Percentiles rank a stretch among this genome's conserved stretches.
Evolutionary conservation across 768 basidiomycete genomes (phyloP).

Genomic region (Psilocybe tampanensis): DNA sequence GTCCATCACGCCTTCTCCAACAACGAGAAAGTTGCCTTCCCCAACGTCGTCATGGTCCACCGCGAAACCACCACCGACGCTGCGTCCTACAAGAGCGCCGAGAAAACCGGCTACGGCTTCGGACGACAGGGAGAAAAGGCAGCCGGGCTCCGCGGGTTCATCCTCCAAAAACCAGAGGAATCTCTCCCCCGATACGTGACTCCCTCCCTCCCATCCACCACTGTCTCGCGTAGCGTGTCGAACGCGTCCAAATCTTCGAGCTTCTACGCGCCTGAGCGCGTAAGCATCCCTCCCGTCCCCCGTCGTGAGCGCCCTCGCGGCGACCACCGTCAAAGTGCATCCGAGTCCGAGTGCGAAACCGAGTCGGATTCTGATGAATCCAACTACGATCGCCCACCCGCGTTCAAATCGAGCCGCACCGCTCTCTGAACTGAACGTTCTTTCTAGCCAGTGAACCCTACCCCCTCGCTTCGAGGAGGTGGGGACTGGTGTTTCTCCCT

Average conservation of each 20-base stretch:
- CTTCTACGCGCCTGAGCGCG: constrained; percentile 33
- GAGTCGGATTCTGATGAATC: constrained; percentile 7
- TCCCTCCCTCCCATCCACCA: constrained; percentile 37
- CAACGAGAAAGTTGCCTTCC: constrained; percentile 9
- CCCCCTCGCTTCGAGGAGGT: not conserved
- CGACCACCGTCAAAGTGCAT: not conserved
- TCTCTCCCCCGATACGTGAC: constrained; percentile 33
- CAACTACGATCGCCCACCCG: constrained; percentile 14
- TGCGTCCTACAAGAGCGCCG: constrained; percentile 31
- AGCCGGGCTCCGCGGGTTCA: constrained; percentile 64
- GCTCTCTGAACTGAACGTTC: constrained; percentile 12
- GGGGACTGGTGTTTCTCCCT: not conserved
- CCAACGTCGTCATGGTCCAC: constrained; percentile 17
- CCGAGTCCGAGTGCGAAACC: constrained; percentile 7
- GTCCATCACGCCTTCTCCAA: constrained; percentile 30
- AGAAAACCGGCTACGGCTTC: constrained; percentile 67
- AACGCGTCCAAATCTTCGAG: constrained; percentile 33
- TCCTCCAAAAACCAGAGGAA: constrained; percentile 31
- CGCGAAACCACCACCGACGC: constrained; percentile 29
- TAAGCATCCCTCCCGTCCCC: constrained; percentile 9
- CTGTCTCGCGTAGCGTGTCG: constrained; percentile 31
- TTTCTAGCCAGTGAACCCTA: not conserved
- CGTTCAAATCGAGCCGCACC: constrained; percentile 36
- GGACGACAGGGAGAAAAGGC: constrained; percentile 81
- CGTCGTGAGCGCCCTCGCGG: no score